phyloP scores from a whole-genome alignment of 2,329 filamentous ascomycete species.

The Aureobasidium vineae region DNA sequence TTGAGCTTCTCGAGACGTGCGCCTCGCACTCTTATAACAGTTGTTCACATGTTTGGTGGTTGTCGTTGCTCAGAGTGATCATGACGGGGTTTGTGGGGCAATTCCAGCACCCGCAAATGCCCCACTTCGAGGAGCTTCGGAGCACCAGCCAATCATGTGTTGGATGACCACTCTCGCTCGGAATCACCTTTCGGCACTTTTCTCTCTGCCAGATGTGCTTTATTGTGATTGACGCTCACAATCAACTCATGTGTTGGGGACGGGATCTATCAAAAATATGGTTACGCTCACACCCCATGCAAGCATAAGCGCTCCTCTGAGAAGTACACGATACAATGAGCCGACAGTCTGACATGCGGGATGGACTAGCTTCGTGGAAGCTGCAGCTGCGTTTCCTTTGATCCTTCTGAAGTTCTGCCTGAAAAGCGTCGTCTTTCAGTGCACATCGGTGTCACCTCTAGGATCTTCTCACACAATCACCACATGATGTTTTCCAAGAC shows the following conservation, averaged over 20 bases:
- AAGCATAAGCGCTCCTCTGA: neutral
- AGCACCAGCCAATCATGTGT: neutral
- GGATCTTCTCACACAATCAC: neutral
- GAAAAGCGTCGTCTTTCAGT: neutral
- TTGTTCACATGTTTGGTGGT: neutral
- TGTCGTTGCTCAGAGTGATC: neutral
- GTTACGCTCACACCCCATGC: no score
- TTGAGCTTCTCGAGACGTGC: neutral
- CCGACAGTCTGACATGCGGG: neutral
- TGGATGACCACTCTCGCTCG: neutral
- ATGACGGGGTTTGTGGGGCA: conserved; percentile 10
- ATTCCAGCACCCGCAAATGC: neutral
- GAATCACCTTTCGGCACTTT: neutral
- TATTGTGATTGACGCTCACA: neutral
- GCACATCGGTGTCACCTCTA: neutral
- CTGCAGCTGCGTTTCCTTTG: neutral
- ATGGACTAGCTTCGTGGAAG: neutral
- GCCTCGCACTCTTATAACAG: neutral
- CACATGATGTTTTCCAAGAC: neutral
- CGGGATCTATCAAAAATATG: neutral
- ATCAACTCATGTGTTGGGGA: neutral
- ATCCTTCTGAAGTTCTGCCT: neutral
- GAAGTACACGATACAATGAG: neutral
- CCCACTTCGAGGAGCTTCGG: conserved; percentile 7
- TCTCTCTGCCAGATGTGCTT: neutral